phyloP scores from a whole-genome alignment of 148 eudicot genomes.

The Dysphania ambrosioides region DNA sequence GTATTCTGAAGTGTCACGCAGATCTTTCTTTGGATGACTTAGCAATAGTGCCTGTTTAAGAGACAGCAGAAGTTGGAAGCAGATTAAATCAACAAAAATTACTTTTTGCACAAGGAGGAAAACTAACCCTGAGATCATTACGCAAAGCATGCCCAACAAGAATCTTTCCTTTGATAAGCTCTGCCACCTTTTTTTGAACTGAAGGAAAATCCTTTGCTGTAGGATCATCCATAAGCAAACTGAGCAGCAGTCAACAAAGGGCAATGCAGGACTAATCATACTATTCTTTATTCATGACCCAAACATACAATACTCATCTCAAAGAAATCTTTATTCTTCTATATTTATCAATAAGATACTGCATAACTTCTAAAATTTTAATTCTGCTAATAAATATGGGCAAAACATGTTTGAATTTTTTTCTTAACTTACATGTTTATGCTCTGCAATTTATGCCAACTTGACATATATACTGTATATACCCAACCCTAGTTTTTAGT shows the following conservation, averaged over 20 bases:
- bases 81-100: neutral
- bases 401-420: too few relatives aligned
- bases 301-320: neutral
- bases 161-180: slow-evolving; percentile 69
- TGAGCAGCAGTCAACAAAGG: slow-evolving; percentile 7
- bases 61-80: neutral
- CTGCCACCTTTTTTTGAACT: slow-evolving; percentile 83
- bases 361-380: neutral
- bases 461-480: neutral
- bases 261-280: neutral
- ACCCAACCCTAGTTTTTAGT: neutral
- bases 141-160: slow-evolving; percentile 97
- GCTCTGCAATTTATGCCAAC: neutral
- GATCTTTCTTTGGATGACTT: slow-evolving; percentile 77
- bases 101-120: neutral
- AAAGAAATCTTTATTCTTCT: neutral
- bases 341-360: neutral
- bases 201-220: slow-evolving; percentile 80
- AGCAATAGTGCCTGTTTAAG: slow-evolving; percentile 68
- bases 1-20: slow-evolving; percentile 87
- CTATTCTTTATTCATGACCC: neutral
- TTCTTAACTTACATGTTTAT: too few relatives aligned
- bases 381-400: neutral
- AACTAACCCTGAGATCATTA: slow-evolving; percentile 76
- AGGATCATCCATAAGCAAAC: slow-evolving; percentile 19